These are phyloP conservation scores for Backusella circina DNA, from an alignment of 192 early-diverging fungal genomes.

Conservation along the genomic window DNA sequence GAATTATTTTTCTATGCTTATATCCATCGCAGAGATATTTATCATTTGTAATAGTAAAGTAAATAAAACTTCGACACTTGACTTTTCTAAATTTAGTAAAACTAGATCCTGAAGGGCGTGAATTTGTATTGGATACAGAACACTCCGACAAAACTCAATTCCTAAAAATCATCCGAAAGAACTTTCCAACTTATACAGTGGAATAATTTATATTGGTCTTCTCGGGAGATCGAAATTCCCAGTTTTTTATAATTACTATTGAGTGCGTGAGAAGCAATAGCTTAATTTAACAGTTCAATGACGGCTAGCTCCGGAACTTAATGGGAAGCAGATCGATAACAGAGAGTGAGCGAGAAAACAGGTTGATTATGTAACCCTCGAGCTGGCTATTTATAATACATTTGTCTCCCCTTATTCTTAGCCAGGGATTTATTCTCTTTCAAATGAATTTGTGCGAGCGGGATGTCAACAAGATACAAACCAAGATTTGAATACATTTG, in stretches of 20 bases:
- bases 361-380: neutral
- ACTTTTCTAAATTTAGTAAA: neutral
- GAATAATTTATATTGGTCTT: neutral
- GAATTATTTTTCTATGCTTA: too few species aligned
- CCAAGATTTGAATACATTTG: neutral
- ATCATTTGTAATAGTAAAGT: neutral
- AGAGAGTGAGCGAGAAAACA: neutral
- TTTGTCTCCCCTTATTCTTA: neutral
- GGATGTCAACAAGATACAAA: neutral
- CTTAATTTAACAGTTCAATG: neutral
- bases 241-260: neutral
- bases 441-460: neutral
- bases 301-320: neutral
- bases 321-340: neutral
- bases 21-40: too few species aligned
- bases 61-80: neutral
- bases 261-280: neutral
- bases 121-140: neutral
- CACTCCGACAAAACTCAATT: neutral
- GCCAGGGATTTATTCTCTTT: neutral
- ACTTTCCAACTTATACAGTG: neutral
- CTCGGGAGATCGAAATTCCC: neutral
- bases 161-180: neutral
- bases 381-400: neutral
- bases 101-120: neutral